Percentiles rank a stretch among this genome's conserved stretches.
These are phyloP conservation scores for Pyronema omphalodes DNA, from an alignment of 495 filamentous ascomycete species.

Conservation along the genomic window DNA sequence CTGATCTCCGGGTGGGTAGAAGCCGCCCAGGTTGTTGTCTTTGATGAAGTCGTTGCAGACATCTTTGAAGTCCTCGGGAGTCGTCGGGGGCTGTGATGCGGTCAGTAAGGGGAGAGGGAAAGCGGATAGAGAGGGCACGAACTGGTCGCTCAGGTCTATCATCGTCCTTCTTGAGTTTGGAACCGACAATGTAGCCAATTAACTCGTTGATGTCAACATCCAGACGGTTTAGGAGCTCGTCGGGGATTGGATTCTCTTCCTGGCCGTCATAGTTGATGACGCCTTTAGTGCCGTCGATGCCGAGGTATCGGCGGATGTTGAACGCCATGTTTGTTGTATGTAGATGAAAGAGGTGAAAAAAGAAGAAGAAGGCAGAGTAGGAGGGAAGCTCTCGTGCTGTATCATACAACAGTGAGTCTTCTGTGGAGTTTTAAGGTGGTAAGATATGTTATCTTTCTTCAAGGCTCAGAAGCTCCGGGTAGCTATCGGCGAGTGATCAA, in stretches of 20 bases:
- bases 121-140: too few relatives aligned
- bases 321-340: slow-evolving; percentile 6
- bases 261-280: slow-evolving; percentile 1
- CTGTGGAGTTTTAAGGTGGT: too few relatives aligned
- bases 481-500: neutral
- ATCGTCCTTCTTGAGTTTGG: neutral
- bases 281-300: slow-evolving; percentile 3
- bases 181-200: neutral
- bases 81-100: neutral
- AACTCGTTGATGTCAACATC: slow-evolving; percentile 7
- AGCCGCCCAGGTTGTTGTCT: neutral
- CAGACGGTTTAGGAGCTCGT: neutral
- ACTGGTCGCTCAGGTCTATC: neutral
- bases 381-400: too few relatives aligned
- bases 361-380: too few relatives aligned
- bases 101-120: too few relatives aligned
- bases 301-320: slow-evolving; percentile 8
- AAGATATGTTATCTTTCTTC: too few relatives aligned
- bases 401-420: too few relatives aligned
- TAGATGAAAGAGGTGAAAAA: neutral
- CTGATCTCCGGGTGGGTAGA: neutral
- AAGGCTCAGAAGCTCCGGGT: neutral
- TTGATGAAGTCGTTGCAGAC: neutral
- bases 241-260: slow-evolving; percentile 3
- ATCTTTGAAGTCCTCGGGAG: neutral